A percentile compares a stretch with the other conserved stretches of the same genome.
Evolutionary conservation across 108 stramenopile genomes (phyloP).

Genomic region (Schizochytrium sp.): DNA sequence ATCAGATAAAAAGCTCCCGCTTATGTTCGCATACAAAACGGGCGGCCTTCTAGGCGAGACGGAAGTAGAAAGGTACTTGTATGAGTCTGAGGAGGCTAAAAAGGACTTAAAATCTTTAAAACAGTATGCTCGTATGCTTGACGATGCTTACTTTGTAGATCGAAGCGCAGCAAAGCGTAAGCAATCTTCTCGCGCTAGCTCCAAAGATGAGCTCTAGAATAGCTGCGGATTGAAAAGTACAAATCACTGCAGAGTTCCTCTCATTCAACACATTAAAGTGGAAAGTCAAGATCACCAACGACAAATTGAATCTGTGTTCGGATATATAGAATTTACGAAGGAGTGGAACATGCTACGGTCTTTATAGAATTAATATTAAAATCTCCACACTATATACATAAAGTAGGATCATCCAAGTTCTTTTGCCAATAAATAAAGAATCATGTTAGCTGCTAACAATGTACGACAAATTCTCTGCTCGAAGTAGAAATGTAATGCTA

Average conservation of each 20-base stretch:
- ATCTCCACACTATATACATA: too few relatives aligned
- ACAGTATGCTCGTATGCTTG: neutral
- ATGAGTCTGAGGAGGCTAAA: constrained; percentile 5
- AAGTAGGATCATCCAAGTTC: too few relatives aligned
- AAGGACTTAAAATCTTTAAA: constrained; percentile 12
- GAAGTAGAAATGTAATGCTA: too few relatives aligned
- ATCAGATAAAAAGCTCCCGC: neutral
- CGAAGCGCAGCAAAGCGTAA: constrained; percentile 48
- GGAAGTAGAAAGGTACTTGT: neutral
- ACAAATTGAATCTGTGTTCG: too few relatives aligned
- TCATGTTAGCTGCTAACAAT: too few relatives aligned
- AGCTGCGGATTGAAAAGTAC: neutral
- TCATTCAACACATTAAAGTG: too few relatives aligned
- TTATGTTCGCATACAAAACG: constrained; percentile 27
- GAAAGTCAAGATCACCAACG: too few relatives aligned
- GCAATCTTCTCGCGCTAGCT: neutral
- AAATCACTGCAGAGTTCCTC: neutral
- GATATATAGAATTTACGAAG: too few relatives aligned
- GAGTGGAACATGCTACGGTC: too few relatives aligned
- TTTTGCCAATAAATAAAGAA: too few relatives aligned
- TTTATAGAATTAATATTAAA: too few relatives aligned
- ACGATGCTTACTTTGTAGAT: constrained; percentile 8
- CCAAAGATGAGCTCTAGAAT: constrained; percentile 31
- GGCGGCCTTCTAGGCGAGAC: neutral
- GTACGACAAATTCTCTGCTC: too few relatives aligned